Percentiles rank a stretch among this genome's conserved stretches.
Evolutionary conservation across 169 alveolate species (phyloP).

Genomic region (Plasmodium inui): DNA sequence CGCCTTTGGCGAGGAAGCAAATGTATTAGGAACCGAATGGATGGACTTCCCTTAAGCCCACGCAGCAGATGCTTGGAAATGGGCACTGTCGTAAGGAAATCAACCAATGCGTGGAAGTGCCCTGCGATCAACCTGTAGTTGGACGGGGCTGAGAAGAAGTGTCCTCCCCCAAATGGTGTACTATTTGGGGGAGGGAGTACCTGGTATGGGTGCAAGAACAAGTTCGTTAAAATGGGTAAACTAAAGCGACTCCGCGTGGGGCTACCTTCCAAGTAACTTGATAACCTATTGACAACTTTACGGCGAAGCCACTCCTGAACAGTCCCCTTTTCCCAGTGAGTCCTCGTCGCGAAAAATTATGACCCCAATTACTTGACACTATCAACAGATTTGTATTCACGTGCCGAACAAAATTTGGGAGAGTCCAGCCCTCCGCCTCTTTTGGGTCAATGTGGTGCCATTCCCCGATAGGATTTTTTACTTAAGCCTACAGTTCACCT

Average conservation of each 20-base stretch:
- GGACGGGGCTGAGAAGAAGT: not conserved
- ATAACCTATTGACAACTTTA: too few relatives aligned
- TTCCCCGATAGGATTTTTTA: not conserved
- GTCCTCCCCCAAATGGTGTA: not conserved
- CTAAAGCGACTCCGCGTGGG: not conserved
- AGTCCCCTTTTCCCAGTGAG: not conserved
- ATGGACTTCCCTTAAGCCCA: not conserved
- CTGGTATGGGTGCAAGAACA: not conserved
- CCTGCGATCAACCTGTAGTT: not conserved
- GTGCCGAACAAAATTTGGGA: not conserved
- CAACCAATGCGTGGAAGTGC: not conserved
- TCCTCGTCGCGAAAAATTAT: not conserved
- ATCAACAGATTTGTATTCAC: not conserved
- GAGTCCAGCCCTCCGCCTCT: not conserved
- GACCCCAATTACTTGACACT: not conserved
- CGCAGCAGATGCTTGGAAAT: not conserved
- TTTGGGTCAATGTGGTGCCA: not conserved
- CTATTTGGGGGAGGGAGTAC: not conserved
- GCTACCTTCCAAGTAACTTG: too few relatives aligned
- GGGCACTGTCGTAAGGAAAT: not conserved
- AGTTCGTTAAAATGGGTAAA: not conserved
- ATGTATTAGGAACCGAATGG: not conserved
- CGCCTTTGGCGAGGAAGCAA: not conserved
- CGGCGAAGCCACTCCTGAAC: not conserved
- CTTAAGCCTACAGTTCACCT: not conserved